Conservation (phyloP, 345 rosid genomes). For the Arabidopsis arenosa region DNA sequence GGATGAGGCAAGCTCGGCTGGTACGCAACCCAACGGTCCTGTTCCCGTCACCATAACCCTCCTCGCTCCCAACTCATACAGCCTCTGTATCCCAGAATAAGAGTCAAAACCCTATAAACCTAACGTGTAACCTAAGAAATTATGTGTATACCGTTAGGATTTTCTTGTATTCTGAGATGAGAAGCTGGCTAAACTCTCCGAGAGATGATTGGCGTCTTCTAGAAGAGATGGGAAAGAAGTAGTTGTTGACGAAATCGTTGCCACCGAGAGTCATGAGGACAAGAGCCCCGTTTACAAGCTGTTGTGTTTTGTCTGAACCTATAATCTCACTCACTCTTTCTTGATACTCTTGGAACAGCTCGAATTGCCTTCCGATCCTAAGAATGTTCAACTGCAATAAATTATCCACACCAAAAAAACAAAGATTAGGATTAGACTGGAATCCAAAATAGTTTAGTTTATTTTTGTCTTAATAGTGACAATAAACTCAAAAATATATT, state of each 20-base stretch:
- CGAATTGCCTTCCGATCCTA: conserved; percentile 62
- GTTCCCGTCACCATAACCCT: conserved; percentile 83
- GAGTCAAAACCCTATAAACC: neutral
- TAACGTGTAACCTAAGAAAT: conserved; percentile 3
- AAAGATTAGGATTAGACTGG: neutral
- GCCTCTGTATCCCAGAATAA: conserved; percentile 48
- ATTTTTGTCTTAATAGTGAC: neutral
- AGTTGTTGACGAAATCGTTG: conserved; percentile 49
- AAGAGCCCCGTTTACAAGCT: conserved; percentile 54
- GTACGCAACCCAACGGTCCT: conserved; percentile 81
- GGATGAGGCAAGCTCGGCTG: conserved; percentile 60
- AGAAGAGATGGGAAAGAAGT: conserved; percentile 41
- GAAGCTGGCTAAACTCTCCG: conserved; percentile 37
- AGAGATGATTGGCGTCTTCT: conserved; percentile 44
- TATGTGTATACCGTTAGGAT: conserved; percentile 30
- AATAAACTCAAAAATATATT: neutral
- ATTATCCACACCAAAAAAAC: neutral
- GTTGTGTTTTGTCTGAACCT: conserved; percentile 51
- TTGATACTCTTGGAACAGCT: conserved; percentile 68
- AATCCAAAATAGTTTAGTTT: neutral
- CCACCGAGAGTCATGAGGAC: conserved; percentile 49
- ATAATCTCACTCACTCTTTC: conserved; percentile 51
- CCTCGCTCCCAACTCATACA: conserved; percentile 68
- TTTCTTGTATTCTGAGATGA: conserved; percentile 44
- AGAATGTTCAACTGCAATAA: conserved; percentile 65